Base-by-base conservation (phyloP, 768 basidiomycete species). In the Gymnopilus dilepis region DNA sequence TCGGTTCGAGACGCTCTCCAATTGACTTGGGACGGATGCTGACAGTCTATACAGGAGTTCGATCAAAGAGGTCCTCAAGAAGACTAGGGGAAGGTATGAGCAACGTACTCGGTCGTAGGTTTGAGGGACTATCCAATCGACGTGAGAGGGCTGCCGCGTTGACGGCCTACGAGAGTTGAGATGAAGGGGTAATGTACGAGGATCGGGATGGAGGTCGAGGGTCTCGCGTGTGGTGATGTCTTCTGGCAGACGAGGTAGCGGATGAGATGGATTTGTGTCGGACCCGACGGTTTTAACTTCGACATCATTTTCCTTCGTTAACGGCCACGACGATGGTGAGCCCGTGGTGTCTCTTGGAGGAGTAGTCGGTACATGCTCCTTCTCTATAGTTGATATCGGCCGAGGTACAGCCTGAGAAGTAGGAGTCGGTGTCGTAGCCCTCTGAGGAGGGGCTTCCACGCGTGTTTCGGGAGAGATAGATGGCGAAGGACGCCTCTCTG, bases 1-100 rank as follows among this genome's bases (percentile, higher is more conserved):
- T 90, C 3, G 85, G 84, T 17, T 76, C 42, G 4, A 91, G 70
- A 4, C 89, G 81, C 54, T 87, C 83, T 8, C 77, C 76, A 0
- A 87, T 71, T 0, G 82, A 83, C 58, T 66, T 77, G 28, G 72
- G 74, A 24, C 66, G 66, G 48, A 53, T 11, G 33, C 66, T 65
- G 45, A 51, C 8, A 34, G 55, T 11, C 61, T 55, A 54, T 30
- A 17, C 28, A 37, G 17, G 50, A 19, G n/a, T 1, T 4, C 8
- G 38, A 5, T 53, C 19, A 21, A 4, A 9, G n/a, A 38, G 1
- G 12, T 15, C 26, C 40, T 50, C 15, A 1, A 54, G 13, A 22
- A 9, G n/a, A 30, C 2, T 5, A 15, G 22, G n/a, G n/a, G n/a
- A n/a, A 15, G 31, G 12, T 13, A 26, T 2, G 11, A 9, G 47